phyloP scores from a whole-genome alignment of 2,329 filamentous ascomycete species.

The Pseudogymnoascus destructans region DNA sequence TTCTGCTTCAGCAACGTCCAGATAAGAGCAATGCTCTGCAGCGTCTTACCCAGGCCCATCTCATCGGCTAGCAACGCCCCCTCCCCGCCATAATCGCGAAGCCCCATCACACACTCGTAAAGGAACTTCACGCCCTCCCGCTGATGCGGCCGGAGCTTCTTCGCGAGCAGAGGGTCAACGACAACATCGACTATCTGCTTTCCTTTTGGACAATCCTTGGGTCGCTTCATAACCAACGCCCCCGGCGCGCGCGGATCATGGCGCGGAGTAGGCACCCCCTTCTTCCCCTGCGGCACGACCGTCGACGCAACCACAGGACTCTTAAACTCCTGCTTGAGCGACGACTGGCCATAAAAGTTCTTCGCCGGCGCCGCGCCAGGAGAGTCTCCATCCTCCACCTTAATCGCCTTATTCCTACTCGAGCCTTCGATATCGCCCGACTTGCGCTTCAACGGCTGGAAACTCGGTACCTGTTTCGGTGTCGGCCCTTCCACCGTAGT shows the following conservation, averaged over 20 bases:
- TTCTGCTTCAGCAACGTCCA: constrained; percentile 65
- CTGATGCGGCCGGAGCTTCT: constrained; percentile 53
- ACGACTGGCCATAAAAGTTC: constrained; percentile 28
- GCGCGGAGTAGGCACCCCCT: constrained; percentile 41
- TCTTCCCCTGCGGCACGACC: constrained; percentile 33
- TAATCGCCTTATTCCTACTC: constrained; percentile 17
- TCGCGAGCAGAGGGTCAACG: constrained; percentile 51
- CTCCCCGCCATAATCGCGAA: constrained; percentile 50
- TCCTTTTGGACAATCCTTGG: constrained; percentile 39
- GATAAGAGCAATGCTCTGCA: constrained; percentile 57
- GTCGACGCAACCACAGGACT: constrained; percentile 44
- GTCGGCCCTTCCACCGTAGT: constrained; percentile 15
- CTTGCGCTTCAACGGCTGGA: not conserved
- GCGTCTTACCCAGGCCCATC: constrained; percentile 63
- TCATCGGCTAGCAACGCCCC: constrained; percentile 62
- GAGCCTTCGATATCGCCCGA: not conserved
- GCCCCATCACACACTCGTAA: constrained; percentile 66
- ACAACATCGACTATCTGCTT: constrained; percentile 61
- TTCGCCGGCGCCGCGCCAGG: constrained; percentile 25
- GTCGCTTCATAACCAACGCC: constrained; percentile 55
- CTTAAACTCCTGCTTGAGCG: constrained; percentile 41
- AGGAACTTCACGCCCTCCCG: constrained; percentile 56
- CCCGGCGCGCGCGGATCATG: constrained; percentile 47
- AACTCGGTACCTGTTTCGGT: constrained; percentile 10
- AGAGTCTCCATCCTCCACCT: constrained; percentile 12